Base-by-base conservation (phyloP, 1,284 basidiomycete genomes). In the Sporisorium exsertum region DNA sequence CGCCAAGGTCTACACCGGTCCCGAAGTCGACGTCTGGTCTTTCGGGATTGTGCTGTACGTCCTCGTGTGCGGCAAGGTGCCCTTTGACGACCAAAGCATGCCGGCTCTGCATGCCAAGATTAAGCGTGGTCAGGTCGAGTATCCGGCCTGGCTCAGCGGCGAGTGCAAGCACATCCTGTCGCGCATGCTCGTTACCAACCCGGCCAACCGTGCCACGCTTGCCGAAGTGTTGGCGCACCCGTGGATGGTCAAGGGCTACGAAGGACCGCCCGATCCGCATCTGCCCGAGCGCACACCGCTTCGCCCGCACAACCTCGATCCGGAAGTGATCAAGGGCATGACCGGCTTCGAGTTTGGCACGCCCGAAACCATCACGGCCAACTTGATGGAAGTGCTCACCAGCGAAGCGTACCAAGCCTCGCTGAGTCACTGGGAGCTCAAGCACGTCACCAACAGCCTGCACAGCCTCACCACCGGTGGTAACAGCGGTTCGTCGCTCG, bases 51-150 rank as follows among this genome's bases (percentile, higher is more conserved):
- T 99, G 9, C 89, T 99, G 12, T 99, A 98, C 83, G 95, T 97
- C 15, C 89, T 99, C 52, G 95, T 99, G 0, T 98, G 95, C 85
- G 97, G 96, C 58, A 98, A 97, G 87, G 96, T 99, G 1, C 96
- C 96, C 0, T 99, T 99, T 84, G 96, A 99, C 85, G 97, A 99
- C 86, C 95, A 98, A 87, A 95, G 92, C 84, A 99, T 99, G 96
- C 97, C 96, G 2, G 96, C 95, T 0, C 88, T 99, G 55, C 97
- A 99, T 85, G 96, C 96, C 45, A 99, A 99, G 88, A 99, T 99
- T 88, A 99, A 99, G 87, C 91, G 95, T 3, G 96, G 97, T 0
- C 88, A 95, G 49, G 95, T 97, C 52, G 96, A 99, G 85, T 99
- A 99, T 84, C 96, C 96, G 0, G 92, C 93, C 10, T 99, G 96